These are phyloP conservation scores for Esteya vermicola DNA, from an alignment of 2,329 filamentous ascomycete species.

Conservation along the genomic window DNA sequence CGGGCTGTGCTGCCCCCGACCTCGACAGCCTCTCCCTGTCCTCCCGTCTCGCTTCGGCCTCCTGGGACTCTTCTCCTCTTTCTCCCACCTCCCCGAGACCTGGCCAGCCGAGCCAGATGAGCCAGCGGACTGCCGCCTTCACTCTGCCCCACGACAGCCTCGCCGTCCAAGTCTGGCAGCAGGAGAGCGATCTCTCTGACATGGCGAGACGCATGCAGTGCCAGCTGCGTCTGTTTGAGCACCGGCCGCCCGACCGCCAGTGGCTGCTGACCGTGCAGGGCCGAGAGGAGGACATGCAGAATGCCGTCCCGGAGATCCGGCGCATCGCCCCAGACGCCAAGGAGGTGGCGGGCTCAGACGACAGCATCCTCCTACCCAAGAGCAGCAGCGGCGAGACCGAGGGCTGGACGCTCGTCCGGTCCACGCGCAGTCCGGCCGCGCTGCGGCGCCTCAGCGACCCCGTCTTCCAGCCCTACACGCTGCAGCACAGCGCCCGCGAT, in stretches of 20 bases:
- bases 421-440: too few species aligned
- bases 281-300: slow-evolving; percentile 1
- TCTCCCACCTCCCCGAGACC: not conserved
- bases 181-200: slow-evolving; percentile 13
- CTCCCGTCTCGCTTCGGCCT: too few species aligned
- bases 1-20: not conserved
- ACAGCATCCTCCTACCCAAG: too few species aligned
- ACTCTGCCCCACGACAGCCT: slow-evolving; percentile 10
- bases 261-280: slow-evolving; percentile 15
- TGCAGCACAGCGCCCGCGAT: slow-evolving; percentile 20
- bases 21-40: not conserved
- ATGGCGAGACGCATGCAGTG: slow-evolving; percentile 16
- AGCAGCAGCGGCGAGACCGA: not conserved
- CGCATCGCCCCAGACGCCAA: slow-evolving; percentile 5
- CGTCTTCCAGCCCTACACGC: slow-evolving; percentile 7
- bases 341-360: slow-evolving; percentile 1
- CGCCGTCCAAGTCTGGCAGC: slow-evolving; percentile 8
- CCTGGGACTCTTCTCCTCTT: too few species aligned
- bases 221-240: slow-evolving; percentile 6
- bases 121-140: slow-evolving; percentile 16
- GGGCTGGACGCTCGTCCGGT: too few species aligned
- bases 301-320: slow-evolving; percentile 7
- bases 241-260: not conserved
- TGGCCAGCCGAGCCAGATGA: slow-evolving; percentile 9
- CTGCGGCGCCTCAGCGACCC: slow-evolving; percentile 3